Evolutionary conservation across 2,329 filamentous ascomycete genomes (phyloP).

Genomic region (Fusarium poae): DNA sequence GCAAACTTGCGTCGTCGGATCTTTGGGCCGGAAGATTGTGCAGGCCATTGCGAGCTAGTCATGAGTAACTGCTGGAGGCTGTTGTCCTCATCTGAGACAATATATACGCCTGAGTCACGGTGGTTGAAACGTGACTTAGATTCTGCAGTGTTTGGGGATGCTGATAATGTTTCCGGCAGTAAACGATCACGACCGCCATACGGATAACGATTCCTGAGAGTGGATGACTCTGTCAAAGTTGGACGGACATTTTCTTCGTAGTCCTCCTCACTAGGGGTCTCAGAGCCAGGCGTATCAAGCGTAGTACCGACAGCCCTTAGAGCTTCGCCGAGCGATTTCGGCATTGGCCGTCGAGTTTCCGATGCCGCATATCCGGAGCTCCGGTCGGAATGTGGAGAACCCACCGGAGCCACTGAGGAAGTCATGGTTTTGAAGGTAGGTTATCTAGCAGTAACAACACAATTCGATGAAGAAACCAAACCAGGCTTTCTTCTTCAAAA

Average conservation of each 20-base stretch:
- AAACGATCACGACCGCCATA: slow-evolving; percentile 12
- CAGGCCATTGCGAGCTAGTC: slow-evolving; percentile 43
- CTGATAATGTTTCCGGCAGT: slow-evolving; percentile 14
- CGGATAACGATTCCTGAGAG: slow-evolving; percentile 40
- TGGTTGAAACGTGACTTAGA: slow-evolving; percentile 35
- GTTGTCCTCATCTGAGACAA: slow-evolving; percentile 50
- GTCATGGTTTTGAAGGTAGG: slow-evolving; percentile 18
- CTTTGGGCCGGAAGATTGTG: slow-evolving; percentile 35
- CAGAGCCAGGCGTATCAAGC: slow-evolving; percentile 50
- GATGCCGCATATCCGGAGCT: slow-evolving; percentile 14
- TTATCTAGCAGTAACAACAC: neutral
- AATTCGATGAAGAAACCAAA: neutral
- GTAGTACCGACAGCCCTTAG: slow-evolving; percentile 46
- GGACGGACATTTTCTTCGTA: slow-evolving; percentile 57
- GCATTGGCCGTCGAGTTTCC: slow-evolving; percentile 27
- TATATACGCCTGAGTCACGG: slow-evolving; percentile 45
- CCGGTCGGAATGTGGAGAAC: slow-evolving; percentile 27
- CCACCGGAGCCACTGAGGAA: slow-evolving; percentile 12
- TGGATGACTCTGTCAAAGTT: slow-evolving; percentile 38
- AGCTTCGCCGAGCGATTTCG: slow-evolving; percentile 49
- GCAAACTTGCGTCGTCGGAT: slow-evolving; percentile 52
- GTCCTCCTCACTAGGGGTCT: slow-evolving; percentile 61
- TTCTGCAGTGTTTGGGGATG: slow-evolving; percentile 28
- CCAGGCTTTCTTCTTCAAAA: neutral
- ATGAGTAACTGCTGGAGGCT: slow-evolving; percentile 49